A percentile compares a stretch with the other conserved stretches of the same genome.
Conservation (phyloP, 768 basidiomycete species). For the Suillus sp. region DNA sequence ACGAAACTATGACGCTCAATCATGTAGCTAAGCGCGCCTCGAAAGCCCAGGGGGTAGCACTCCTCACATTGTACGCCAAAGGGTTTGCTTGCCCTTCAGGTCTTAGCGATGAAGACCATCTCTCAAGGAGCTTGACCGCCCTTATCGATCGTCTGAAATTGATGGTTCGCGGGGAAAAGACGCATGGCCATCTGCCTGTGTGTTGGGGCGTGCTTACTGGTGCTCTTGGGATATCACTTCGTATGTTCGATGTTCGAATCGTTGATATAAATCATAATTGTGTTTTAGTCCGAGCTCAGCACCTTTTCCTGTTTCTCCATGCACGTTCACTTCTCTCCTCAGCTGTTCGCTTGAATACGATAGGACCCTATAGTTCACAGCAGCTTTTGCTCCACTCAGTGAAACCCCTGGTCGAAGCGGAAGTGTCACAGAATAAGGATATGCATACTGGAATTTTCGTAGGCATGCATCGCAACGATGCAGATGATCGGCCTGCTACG, state of each 20-base stretch:
- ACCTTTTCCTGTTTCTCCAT: conserved; percentile 92
- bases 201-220: conserved; percentile 90
- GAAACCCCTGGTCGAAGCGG: conserved; percentile 62
- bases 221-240: conserved; percentile 69
- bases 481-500: conserved; percentile 66
- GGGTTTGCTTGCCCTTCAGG: conserved; percentile 65
- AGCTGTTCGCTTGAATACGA: conserved; percentile 85
- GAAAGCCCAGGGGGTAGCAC: conserved; percentile 87
- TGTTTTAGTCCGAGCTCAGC: conserved; percentile 71
- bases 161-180: conserved; percentile 60
- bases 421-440: conserved; percentile 46
- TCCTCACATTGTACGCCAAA: conserved; percentile 85
- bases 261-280: conserved; percentile 11
- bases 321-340: conserved; percentile 89
- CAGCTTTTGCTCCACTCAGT: conserved; percentile 79
- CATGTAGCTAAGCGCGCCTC: conserved; percentile 88
- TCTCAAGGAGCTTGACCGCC: conserved; percentile 22
- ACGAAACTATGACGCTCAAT: conserved; percentile 87
- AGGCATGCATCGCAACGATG: conserved; percentile 22
- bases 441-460: conserved; percentile 51
- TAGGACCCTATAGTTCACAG: conserved; percentile 93
- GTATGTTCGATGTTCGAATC: conserved; percentile 41
- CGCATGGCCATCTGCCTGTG: conserved; percentile 81
- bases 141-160: conserved; percentile 74
- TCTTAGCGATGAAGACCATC: conserved; percentile 24